Conservation (phyloP, 1,284 basidiomycete species). For the Ustilago nuda region DNA sequence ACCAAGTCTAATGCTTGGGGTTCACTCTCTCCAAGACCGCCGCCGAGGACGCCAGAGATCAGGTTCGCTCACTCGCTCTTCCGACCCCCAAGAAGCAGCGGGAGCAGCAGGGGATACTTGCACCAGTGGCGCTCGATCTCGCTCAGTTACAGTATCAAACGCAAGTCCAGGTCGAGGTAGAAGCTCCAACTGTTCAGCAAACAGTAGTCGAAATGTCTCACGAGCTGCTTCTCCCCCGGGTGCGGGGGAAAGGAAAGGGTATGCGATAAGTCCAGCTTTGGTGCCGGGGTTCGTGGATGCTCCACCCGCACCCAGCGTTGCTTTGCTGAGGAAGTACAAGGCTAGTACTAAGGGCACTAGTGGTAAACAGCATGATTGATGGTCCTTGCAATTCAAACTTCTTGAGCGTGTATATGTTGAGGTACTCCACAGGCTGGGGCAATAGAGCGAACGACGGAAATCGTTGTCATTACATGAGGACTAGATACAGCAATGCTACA, state of each 20-base stretch:
- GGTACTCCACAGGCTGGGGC: too few species aligned
- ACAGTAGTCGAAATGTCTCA: constrained; percentile 25
- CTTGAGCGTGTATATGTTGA: too few species aligned
- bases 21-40: background rate
- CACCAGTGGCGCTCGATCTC: background rate
- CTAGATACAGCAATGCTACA: too few species aligned
- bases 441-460: too few species aligned
- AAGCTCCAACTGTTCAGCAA: constrained; percentile 7
- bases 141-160: constrained; percentile 20
- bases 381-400: too few species aligned
- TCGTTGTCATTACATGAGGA: too few species aligned
- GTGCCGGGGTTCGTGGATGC: constrained; percentile 27
- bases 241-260: background rate
- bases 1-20: constrained; percentile 28
- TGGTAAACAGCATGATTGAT: background rate
- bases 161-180: constrained; percentile 6
- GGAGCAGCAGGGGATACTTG: background rate
- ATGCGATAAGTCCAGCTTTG: constrained; percentile 17
- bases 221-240: constrained; percentile 18
- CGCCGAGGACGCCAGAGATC: constrained; percentile 7
- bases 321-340: constrained; percentile 31
- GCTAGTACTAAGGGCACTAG: constrained; percentile 3
- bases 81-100: background rate
- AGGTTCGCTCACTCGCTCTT: constrained; percentile 18
- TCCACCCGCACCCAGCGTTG: constrained; percentile 12